Evolutionary conservation across 768 basidiomycete species (phyloP).

Genomic region (Paxillus rubicundulus): DNA sequence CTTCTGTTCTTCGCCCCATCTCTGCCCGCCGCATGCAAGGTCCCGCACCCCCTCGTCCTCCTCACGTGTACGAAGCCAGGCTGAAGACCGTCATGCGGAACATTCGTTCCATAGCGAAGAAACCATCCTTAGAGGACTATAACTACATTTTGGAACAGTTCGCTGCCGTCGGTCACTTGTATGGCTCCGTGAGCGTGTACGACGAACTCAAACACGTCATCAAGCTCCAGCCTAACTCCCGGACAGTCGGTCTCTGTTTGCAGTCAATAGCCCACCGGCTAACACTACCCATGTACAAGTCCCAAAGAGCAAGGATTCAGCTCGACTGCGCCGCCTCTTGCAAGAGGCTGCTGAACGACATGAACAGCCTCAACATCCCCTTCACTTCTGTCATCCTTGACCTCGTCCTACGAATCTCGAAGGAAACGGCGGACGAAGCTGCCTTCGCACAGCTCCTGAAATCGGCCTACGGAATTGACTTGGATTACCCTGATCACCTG

Average conservation of each 20-base stretch:
- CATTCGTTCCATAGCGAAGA: slow-evolving; percentile 52
- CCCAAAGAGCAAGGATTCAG: slow-evolving; percentile 35
- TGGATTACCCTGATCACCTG: slow-evolving; percentile 67
- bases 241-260: slow-evolving; percentile 63
- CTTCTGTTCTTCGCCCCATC: slow-evolving; percentile 42
- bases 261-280: slow-evolving; percentile 70
- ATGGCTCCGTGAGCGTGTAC: slow-evolving; percentile 59
- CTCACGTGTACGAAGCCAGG: slow-evolving; percentile 63
- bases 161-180: slow-evolving; percentile 68
- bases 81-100: slow-evolving; percentile 67
- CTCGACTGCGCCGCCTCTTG: slow-evolving; percentile 47
- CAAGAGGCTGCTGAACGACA: slow-evolving; percentile 53
- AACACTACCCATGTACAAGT: slow-evolving; percentile 50
- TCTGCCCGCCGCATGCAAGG: slow-evolving; percentile 41
- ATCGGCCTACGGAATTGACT: slow-evolving; percentile 72
- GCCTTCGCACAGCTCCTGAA: slow-evolving; percentile 61
- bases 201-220: slow-evolving; percentile 46
- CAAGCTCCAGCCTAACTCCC: slow-evolving; percentile 47
- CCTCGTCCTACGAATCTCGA: slow-evolving; percentile 64
- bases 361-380: slow-evolving; percentile 46
- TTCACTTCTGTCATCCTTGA: slow-evolving; percentile 65
- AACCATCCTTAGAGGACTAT: slow-evolving; percentile 59
- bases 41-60: slow-evolving; percentile 34
- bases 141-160: slow-evolving; percentile 74
- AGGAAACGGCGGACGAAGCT: slow-evolving; percentile 53